Conservation (phyloP, 352 stramenopile genomes). For the Phytophthora litchii region DNA sequence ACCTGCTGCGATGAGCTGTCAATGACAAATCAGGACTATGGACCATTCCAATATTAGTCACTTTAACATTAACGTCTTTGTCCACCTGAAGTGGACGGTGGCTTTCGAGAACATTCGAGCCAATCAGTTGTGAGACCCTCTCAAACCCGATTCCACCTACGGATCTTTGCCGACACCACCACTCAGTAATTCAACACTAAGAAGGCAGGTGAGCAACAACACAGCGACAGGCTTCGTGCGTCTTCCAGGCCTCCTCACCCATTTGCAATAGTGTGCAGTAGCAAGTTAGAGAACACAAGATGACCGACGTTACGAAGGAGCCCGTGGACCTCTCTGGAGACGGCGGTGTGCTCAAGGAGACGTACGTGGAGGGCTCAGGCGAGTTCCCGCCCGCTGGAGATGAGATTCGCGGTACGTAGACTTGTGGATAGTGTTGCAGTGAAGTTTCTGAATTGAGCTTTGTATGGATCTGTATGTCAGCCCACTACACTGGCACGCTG, state of each 20-base stretch:
- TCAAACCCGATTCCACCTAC: constrained; percentile 12
- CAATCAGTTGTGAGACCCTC: constrained; percentile 14
- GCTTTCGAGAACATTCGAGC: constrained; percentile 59
- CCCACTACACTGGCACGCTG: constrained; percentile 96
- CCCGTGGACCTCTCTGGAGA: constrained; percentile 84
- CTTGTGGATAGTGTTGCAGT: not conserved
- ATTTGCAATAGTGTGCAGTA: not conserved
- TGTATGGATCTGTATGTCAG: constrained; percentile 33
- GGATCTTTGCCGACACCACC: constrained; percentile 20
- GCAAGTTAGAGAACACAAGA: constrained; percentile 24
- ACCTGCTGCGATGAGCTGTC: constrained; percentile 60
- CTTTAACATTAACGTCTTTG: constrained; percentile 2
- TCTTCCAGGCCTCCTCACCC: not conserved
- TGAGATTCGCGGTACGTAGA: constrained; percentile 74
- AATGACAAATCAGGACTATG: not conserved
- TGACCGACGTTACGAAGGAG: constrained; percentile 45
- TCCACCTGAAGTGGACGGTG: constrained; percentile 1
- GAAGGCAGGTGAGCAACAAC: constrained; percentile 3
- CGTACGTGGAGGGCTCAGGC: constrained; percentile 88
- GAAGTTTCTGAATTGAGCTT: constrained; percentile 2
- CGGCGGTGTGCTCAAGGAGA: constrained; percentile 92
- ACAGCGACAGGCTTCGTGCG: not conserved
- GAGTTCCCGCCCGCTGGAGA: constrained; percentile 80
- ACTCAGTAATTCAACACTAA: constrained; percentile 29
- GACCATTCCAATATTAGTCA: not conserved